Percentiles rank a stretch among this genome's conserved stretches.
phyloP scores from a whole-genome alignment of 164 flowering plant genomes.

The Dillenia suffruticosa region DNA sequence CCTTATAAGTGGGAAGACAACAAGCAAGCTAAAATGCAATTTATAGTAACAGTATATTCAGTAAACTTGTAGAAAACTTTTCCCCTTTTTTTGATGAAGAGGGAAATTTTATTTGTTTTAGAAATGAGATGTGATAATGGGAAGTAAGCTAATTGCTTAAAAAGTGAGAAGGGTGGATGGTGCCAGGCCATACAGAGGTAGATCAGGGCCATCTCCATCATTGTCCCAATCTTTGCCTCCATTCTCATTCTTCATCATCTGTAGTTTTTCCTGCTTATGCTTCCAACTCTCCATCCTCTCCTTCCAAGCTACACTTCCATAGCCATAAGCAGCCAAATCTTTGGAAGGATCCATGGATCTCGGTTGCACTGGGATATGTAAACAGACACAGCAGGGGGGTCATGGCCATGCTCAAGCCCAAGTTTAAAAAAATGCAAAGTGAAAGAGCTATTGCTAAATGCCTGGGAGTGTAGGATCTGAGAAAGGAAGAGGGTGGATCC shows the following conservation, averaged over 20 bases:
- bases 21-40: too few relatives aligned
- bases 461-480: constrained; percentile 43
- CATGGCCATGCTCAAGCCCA: background rate
- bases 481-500: constrained; percentile 52
- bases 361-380: constrained; percentile 41
- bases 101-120: too few relatives aligned
- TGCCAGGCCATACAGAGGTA: constrained; percentile 43
- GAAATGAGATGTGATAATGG: too few relatives aligned
- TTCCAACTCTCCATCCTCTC: constrained; percentile 65
- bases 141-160: too few relatives aligned
- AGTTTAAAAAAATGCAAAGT: background rate
- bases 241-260: constrained; percentile 39
- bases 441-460: constrained; percentile 2
- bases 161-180: background rate
- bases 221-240: constrained; percentile 45
- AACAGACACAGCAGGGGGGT: background rate
- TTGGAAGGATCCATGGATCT: constrained; percentile 72
- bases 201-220: constrained; percentile 49
- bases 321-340: constrained; percentile 72
- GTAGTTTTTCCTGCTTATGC: constrained; percentile 51
- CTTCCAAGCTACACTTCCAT: constrained; percentile 75
- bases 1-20: too few relatives aligned
- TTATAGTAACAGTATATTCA: too few relatives aligned
- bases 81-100: too few relatives aligned
- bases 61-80: too few relatives aligned